Percentiles rank a stretch among this genome's conserved stretches.
Conservation (phyloP, 2,329 filamentous ascomycete species). For the Pleomassaria siparia region DNA sequence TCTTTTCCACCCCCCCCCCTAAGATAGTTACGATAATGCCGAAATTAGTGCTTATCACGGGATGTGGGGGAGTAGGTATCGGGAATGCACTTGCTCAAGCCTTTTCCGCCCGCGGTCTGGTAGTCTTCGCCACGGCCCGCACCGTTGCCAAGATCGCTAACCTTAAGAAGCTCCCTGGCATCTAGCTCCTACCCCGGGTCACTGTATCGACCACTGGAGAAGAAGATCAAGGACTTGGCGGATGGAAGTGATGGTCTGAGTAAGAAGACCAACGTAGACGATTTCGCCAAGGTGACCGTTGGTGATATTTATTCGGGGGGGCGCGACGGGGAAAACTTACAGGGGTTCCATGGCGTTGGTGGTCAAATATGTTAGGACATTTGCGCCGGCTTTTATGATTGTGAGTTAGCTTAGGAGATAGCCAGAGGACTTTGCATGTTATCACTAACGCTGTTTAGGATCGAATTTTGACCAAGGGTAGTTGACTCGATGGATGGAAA, state of each 20-base stretch:
- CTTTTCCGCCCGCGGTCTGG: slow-evolving; percentile 46
- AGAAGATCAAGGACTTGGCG: neutral
- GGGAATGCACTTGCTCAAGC: slow-evolving; percentile 56
- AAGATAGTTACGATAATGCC: no score
- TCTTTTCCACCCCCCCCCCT: no score
- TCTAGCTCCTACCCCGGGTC: slow-evolving; percentile 36
- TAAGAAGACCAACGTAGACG: neutral
- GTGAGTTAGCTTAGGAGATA: neutral
- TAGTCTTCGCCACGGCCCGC: slow-evolving; percentile 4
- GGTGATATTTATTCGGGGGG: neutral
- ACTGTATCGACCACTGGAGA: neutral
- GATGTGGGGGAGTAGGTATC: slow-evolving; percentile 41
- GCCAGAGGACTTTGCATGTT: neutral
- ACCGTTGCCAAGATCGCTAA: slow-evolving; percentile 28
- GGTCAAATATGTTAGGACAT: no score
- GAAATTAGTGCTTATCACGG: slow-evolving; percentile 1
- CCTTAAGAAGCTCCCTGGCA: slow-evolving; percentile 35
- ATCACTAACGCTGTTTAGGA: neutral
- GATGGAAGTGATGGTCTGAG: neutral
- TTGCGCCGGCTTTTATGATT: neutral
- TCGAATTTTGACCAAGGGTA: neutral
- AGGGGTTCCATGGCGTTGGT: neutral
- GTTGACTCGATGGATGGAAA: no score
- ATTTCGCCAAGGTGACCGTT: neutral
- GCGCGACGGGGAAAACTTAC: neutral